phyloP scores from a whole-genome alignment of 2,329 filamentous ascomycete genomes.

The Fusarium falciforme region DNA sequence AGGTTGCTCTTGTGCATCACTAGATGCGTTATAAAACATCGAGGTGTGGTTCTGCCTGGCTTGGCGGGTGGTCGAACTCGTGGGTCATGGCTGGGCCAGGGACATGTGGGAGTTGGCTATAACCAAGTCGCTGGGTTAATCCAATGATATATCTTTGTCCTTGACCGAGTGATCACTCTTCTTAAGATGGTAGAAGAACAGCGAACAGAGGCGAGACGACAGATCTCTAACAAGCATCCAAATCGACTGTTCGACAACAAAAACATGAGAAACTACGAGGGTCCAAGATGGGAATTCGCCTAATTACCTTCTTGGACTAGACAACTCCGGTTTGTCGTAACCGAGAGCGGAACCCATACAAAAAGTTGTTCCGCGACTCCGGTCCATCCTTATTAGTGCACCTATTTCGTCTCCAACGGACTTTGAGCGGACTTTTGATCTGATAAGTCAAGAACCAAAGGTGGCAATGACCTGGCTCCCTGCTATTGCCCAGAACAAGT shows the following conservation, averaged over 20 bases:
- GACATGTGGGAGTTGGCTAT: not conserved
- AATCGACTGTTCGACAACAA: not conserved
- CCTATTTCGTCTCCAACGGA: not conserved
- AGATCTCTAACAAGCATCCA: not conserved
- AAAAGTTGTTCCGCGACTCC: not conserved
- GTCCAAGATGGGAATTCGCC: not conserved
- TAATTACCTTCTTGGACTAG: not conserved
- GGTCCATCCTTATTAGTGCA: not conserved
- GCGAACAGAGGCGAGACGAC: not conserved
- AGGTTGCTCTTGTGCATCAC: not conserved
- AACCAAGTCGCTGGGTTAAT: not conserved
- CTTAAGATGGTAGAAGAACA: not conserved
- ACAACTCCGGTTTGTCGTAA: not conserved
- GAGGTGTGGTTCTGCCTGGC: not conserved
- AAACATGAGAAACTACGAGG: not conserved
- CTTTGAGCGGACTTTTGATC: not conserved
- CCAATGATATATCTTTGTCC: not conserved
- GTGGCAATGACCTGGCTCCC: not conserved
- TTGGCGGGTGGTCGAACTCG: not conserved
- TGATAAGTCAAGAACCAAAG: not conserved
- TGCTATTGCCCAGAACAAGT: not conserved
- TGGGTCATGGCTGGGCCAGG: not conserved
- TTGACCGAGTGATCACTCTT: not conserved
- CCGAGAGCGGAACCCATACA: not conserved
- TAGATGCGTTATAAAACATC: not conserved